Base-by-base conservation (phyloP, 306 rosid species). In the Begonia loranthoides region DNA sequence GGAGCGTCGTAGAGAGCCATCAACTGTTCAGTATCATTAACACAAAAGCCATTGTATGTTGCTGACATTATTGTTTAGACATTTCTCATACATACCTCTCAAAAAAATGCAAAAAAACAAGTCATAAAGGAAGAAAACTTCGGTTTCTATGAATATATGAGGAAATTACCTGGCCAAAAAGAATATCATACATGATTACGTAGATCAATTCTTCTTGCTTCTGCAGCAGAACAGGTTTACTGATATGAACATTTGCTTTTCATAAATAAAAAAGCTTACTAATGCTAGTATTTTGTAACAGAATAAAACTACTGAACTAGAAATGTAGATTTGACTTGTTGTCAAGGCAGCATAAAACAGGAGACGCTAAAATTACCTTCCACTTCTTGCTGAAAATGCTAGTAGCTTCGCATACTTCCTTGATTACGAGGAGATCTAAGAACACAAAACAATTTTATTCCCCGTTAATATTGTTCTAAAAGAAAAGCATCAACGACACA, bases 111-210 rank as follows among this genome's bases (percentile, higher is more conserved):
- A 17, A 13, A 9, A 38, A 2, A 15, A 17, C 3, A 54, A 39
- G 50, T 12, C 10, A 12, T 45, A 4, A 59, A 49, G 50, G 9
- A n/a, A n/a, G 14, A 17, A 39, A 39, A 49, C n/a, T 11, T 36
- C 2, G 15, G 24, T 12, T 49, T 2, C 22, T 2, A 55, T 49
- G 34, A 47, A 5, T 13, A 12, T 12, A 40, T 53, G 9, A 62
- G 21, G 41, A 54, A 57, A 49, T 19, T 57, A 84, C 99, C 88
- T 86, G 77, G 19, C 95, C 94, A 16, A 90, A 81, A 63, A 90
- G 95, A 57, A 90, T 80, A 63, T 90, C 99, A 57, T 86, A 90
- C 54, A 68, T 60, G 63, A 82, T 73, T 13, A 90, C 66, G 69
- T 80, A 80, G 28, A 90, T 50, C 73, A 90, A 72, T 57, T 85